Conservation (phyloP, 1,139 yeast genomes). For the Chernovozyma sophiae-reginae region DNA sequence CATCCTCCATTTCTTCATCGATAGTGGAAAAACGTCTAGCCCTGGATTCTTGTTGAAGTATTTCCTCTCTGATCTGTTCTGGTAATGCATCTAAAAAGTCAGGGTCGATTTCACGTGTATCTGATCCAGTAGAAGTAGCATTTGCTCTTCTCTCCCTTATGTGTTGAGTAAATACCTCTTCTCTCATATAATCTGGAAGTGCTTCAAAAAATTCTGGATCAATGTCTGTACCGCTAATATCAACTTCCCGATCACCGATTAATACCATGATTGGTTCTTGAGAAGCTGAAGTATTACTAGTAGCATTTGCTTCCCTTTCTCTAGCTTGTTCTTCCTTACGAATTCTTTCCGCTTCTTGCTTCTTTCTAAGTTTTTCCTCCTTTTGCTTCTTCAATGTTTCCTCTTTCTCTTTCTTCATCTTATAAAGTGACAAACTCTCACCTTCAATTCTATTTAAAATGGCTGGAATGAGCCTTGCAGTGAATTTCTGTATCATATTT, state of each 20-base stretch:
- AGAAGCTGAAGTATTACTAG: slow-evolving; percentile 10
- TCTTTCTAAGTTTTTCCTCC: slow-evolving; percentile 27
- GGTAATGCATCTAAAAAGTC: slow-evolving; percentile 84
- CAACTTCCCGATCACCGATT: slow-evolving; percentile 78
- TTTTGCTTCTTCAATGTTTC: slow-evolving; percentile 26
- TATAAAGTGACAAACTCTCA: slow-evolving; percentile 35
- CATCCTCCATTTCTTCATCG: slow-evolving; percentile 16
- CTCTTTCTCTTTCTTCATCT: slow-evolving; percentile 27
- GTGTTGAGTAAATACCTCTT: slow-evolving; percentile 87
- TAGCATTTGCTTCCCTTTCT: slow-evolving; percentile 28
- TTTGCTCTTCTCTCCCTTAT: slow-evolving; percentile 62
- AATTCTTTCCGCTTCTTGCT: slow-evolving; percentile 33
- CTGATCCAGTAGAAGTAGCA: slow-evolving; percentile 40
- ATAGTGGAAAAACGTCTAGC: slow-evolving; percentile 36
- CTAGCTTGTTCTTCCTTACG: slow-evolving; percentile 34
- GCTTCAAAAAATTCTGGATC: slow-evolving; percentile 91
- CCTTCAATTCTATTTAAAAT: slow-evolving; percentile 52
- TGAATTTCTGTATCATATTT: slow-evolving; percentile 34
- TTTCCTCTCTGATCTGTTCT: slow-evolving; percentile 66
- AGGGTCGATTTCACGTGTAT: slow-evolving; percentile 66
- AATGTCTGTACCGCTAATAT: slow-evolving; percentile 84
- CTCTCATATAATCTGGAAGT: slow-evolving; percentile 88
- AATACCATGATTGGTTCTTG: slow-evolving; percentile 59
- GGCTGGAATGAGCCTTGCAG: slow-evolving; percentile 44
- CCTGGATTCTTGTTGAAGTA: slow-evolving; percentile 63